A percentile compares a stretch with the other conserved stretches of the same genome.
phyloP scores from a whole-genome alignment of 768 basidiomycete genomes.

The Mycena belliarum region DNA sequence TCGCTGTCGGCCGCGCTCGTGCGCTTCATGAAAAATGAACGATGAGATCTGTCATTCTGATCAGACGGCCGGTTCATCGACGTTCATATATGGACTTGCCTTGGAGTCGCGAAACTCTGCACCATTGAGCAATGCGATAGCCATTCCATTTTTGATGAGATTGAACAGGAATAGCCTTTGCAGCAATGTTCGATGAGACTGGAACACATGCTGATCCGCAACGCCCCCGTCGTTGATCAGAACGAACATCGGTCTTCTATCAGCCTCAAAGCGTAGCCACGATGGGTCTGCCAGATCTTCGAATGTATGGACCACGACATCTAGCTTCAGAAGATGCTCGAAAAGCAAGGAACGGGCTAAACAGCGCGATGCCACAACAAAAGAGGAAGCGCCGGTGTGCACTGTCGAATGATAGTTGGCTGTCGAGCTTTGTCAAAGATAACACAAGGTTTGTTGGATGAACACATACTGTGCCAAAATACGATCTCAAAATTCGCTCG shows the following conservation, averaged over 20 bases:
- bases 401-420: slow-evolving; percentile 46
- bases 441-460: neutral
- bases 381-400: slow-evolving; percentile 36
- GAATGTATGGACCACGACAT: slow-evolving; percentile 49
- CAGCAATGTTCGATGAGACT: slow-evolving; percentile 34
- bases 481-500: slow-evolving; percentile 61
- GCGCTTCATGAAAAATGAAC: slow-evolving; percentile 50
- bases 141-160: slow-evolving; percentile 49
- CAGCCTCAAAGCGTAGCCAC: slow-evolving; percentile 49
- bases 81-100: slow-evolving; percentile 33
- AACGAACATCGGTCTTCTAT: slow-evolving; percentile 64
- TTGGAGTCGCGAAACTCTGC: slow-evolving; percentile 66
- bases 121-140: slow-evolving; percentile 53
- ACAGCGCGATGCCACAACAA: slow-evolving; percentile 44
- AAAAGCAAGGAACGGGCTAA: slow-evolving; percentile 56
- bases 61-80: neutral
- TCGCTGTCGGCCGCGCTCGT: slow-evolving; percentile 11
- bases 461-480: slow-evolving; percentile 55
- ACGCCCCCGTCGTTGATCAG: slow-evolving; percentile 57
- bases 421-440: slow-evolving; percentile 22
- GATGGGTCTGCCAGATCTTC: slow-evolving; percentile 41
- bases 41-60: slow-evolving; percentile 49
- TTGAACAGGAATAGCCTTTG: slow-evolving; percentile 53
- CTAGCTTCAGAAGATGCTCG: slow-evolving; percentile 46
- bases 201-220: slow-evolving; percentile 11